Evolutionary conservation across 2,329 filamentous ascomycete genomes (phyloP), one percentile per base, ranked within the genome.

Genomic region (Cladosporium velox): DNA sequence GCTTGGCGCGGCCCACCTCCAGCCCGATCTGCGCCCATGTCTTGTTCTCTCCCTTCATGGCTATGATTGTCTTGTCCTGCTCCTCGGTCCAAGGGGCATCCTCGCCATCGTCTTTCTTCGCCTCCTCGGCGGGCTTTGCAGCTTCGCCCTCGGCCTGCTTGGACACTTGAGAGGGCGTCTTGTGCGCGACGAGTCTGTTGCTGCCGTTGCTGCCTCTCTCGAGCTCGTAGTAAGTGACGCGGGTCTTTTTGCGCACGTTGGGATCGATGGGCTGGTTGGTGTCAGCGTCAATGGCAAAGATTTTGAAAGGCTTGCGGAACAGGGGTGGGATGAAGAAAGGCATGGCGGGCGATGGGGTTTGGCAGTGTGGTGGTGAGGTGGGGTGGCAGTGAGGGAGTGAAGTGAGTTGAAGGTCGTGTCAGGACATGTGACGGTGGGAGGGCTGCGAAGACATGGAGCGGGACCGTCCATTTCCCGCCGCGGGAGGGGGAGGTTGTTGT

Each of bases 41-140:
- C n/a, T n/a, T n/a, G n/a, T n/a, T n/a, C n/a, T n/a, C 72, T 1
- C 57, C 70, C 67, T 79, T 80, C 70, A 80, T 64, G 7, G 74
- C 70, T 21, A 79, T 67, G 2, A 84, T 65, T 67, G 75, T 77
- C 3, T 75, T 73, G 57, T 84, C 81, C 61, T 83, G 75, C 47
- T 79, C 78, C 0, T 73, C 58, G 0, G 78, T 80, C 69, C 75
- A 81, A 26, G 44, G 64, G 4, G 32, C 38, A 24, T 63, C 59
- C 34, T 38, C 12, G 14, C 11, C 54, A 10, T 10, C 32, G 15
- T 21, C 32, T 4, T 41, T 44, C 32, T 65, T 65, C 35, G 38
- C 2, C 4, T 24, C 65, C 3, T 54, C 58, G 18, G 32, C 28
- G 3, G 32, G n/a, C 32, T 55, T 55, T 12, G 15, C 49, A 26